A percentile compares a stretch with the other conserved stretches of the same genome.
Evolutionary conservation across 2,329 filamentous ascomycete species (phyloP).

Genomic region (Alternaria sp.): DNA sequence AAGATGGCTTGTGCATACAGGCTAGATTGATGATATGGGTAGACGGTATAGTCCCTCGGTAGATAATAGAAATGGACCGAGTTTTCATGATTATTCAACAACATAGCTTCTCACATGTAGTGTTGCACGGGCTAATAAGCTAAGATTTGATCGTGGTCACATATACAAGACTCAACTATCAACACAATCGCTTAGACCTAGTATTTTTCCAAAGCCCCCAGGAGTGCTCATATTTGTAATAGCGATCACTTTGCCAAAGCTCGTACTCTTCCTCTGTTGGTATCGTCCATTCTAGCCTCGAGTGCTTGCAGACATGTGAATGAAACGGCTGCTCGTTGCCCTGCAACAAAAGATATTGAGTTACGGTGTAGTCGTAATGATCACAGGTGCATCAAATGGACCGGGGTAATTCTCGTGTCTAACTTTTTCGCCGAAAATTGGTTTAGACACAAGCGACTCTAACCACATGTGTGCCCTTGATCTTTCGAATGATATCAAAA

Average conservation of each 20-base stretch:
- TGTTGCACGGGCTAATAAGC: background rate
- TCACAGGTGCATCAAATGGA: background rate
- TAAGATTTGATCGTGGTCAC: background rate
- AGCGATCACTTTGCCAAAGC: background rate
- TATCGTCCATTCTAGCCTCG: background rate
- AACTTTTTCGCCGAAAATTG: no score
- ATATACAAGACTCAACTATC: background rate
- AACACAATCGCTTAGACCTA: background rate
- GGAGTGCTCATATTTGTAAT: background rate
- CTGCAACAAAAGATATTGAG: background rate
- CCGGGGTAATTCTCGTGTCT: background rate
- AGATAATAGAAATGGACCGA: background rate
- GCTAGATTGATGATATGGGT: background rate
- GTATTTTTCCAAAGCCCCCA: background rate
- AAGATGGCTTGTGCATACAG: background rate
- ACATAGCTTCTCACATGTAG: background rate
- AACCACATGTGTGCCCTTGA: background rate
- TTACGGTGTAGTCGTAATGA: background rate
- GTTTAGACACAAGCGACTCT: background rate
- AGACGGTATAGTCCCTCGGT: background rate
- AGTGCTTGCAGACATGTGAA: background rate
- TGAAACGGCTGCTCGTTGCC: no score
- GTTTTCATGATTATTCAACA: background rate
- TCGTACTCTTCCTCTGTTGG: background rate
- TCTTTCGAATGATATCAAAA: background rate